Conservation (phyloP, 805 yeast species). For the Ogataea pignaliae region DNA sequence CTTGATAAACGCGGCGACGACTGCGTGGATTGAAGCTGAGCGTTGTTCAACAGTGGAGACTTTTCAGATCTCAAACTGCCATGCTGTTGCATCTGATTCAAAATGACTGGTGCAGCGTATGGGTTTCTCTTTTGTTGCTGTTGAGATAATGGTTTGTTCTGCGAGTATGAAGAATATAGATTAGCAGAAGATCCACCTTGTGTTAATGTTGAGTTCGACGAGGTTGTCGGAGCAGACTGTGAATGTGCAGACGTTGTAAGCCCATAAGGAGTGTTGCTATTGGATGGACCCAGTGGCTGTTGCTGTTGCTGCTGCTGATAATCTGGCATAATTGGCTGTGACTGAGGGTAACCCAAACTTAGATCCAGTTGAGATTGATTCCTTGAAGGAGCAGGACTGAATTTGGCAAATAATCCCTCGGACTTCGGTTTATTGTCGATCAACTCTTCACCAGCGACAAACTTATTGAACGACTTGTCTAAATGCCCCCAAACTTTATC, state of each 20-base stretch:
- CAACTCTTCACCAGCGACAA: conserved; percentile 83
- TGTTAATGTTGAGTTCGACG: conserved; percentile 19
- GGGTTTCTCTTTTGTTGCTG: conserved; percentile 9
- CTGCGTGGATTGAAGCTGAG: background rate
- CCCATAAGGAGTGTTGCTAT: background rate
- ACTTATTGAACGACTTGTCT: conserved; percentile 72
- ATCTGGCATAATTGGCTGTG: conserved; percentile 13
- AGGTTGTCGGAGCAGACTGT: conserved; percentile 21
- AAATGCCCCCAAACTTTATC: conserved; percentile 87
- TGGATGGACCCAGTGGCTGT: conserved; percentile 1
- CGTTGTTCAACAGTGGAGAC: background rate
- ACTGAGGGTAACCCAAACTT: conserved; percentile 10
- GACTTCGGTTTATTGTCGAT: conserved; percentile 32
- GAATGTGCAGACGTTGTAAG: conserved; percentile 12
- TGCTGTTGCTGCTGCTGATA: conserved; percentile 4
- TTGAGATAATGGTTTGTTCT: conserved; percentile 8
- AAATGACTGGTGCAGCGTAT: conserved; percentile 8
- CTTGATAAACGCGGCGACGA: too few species aligned
- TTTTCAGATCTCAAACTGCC: background rate
- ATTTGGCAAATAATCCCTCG: conserved; percentile 63
- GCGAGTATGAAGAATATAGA: conserved; percentile 7
- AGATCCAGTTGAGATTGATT: conserved; percentile 40
- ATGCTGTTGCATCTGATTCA: background rate
- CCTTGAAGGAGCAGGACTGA: conserved; percentile 66
- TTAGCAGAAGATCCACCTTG: conserved; percentile 5